Conservation (phyloP, 768 basidiomycete species). For the Trametes villosa region DNA sequence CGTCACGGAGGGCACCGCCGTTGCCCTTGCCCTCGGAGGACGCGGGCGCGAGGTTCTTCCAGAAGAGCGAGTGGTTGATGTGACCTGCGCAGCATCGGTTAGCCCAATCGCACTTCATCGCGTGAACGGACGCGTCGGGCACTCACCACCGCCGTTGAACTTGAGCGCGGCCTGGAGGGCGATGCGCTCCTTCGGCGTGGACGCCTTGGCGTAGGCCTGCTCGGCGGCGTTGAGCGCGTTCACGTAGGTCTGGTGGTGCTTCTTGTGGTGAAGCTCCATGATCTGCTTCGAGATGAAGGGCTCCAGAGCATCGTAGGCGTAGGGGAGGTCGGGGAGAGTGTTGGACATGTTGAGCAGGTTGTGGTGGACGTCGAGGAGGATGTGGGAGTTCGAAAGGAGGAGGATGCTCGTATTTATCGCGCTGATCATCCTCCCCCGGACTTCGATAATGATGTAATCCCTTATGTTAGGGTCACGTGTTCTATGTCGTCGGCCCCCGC, state of each 20-base stretch:
- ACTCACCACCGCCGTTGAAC: conserved; percentile 93
- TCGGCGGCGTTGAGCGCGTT: conserved; percentile 94
- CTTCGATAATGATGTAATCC: conserved; percentile 18
- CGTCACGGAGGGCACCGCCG: conserved; percentile 67
- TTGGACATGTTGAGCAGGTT: conserved; percentile 9
- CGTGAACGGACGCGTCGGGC: background rate
- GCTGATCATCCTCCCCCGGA: conserved; percentile 8
- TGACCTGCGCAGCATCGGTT: conserved; percentile 55
- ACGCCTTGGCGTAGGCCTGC: conserved; percentile 68
- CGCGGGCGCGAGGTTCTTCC: conserved; percentile 93
- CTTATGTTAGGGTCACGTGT: conserved; percentile 8
- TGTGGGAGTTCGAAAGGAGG: conserved; percentile 6
- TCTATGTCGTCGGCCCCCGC: conserved; percentile 1
- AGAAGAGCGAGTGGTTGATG: conserved; percentile 96
- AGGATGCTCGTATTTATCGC: conserved; percentile 15
- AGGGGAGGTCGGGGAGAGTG: conserved; percentile 14
- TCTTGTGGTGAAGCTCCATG: conserved; percentile 91
- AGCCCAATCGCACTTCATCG: background rate
- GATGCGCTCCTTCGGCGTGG: conserved; percentile 75
- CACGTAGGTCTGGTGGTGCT: conserved; percentile 93
- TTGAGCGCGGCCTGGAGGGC: conserved; percentile 89
- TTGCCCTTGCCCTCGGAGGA: conserved; percentile 46
- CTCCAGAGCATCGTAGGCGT: conserved; percentile 76
- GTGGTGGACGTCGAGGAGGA: conserved; percentile 8
- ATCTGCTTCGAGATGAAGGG: conserved; percentile 91